Conservation (phyloP, 768 basidiomycete species). For the Mycena crocata region DNA sequence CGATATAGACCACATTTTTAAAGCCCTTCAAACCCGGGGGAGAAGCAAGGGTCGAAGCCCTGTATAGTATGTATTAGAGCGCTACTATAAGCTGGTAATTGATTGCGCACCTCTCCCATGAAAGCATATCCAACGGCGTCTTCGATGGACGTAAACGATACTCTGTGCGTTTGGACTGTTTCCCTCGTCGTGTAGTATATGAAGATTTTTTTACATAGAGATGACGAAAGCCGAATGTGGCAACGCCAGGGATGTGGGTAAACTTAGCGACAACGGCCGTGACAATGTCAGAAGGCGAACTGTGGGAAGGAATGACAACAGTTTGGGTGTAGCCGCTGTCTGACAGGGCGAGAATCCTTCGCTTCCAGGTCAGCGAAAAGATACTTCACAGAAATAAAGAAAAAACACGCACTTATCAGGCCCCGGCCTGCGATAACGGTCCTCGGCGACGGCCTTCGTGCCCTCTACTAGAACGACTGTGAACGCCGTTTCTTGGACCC, state of each 20-base stretch:
- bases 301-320: too few species aligned
- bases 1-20: slow-evolving; percentile 3
- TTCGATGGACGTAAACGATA: background rate
- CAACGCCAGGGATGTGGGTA: background rate
- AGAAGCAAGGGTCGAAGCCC: too few species aligned
- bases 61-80: too few species aligned
- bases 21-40: background rate
- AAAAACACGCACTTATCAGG: slow-evolving; percentile 4
- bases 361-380: too few species aligned
- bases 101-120: background rate
- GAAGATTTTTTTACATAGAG: background rate
- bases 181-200: background rate
- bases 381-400: too few species aligned
- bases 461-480: background rate
- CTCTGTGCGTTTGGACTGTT: background rate
- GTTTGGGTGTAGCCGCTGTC: too few species aligned
- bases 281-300: too few species aligned
- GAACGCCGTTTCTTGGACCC: background rate
- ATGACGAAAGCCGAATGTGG: background rate
- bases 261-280: too few species aligned
- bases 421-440: background rate
- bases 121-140: background rate
- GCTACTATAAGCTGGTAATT: too few species aligned
- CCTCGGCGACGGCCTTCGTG: background rate
- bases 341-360: too few species aligned